Conservation (phyloP, 78 protist species). For the Chrysochromulina tobinii region DNA sequence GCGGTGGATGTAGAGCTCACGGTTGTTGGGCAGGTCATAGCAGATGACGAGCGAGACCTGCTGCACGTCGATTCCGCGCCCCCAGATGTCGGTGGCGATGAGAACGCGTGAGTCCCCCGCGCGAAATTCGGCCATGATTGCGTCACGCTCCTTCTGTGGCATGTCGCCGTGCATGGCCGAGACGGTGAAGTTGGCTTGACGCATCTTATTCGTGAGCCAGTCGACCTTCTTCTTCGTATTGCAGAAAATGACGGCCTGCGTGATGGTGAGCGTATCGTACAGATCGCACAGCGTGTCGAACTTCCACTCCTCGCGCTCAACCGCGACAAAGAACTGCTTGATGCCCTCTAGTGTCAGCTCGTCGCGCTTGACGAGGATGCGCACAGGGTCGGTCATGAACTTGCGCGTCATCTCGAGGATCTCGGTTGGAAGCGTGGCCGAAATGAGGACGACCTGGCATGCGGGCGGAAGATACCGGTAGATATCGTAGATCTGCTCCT, state of each 20-base stretch:
- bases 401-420: conserved; percentile 86
- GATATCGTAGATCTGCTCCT: conserved; percentile 63
- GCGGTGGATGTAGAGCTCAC: conserved; percentile 98
- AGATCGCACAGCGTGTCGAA: conserved; percentile 99
- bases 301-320: conserved; percentile 98
- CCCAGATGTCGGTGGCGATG: conserved; percentile 94
- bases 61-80: conserved; percentile 88
- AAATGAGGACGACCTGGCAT: conserved; percentile 59
- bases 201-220: conserved; percentile 86
- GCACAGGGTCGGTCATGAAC: conserved; percentile 87
- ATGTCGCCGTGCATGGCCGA: conserved; percentile 95
- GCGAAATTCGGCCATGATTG: conserved; percentile 85
- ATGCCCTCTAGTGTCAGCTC: conserved; percentile 97
- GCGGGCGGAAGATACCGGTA: conserved; percentile 68
- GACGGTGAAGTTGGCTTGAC: conserved; percentile 89
- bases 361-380: conserved; percentile 98
- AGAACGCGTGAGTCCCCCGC: conserved; percentile 88
- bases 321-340: conserved; percentile 87
- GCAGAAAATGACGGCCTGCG: conserved; percentile 97
- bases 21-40: conserved; percentile 96
- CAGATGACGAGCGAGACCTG: conserved; percentile 87
- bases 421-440: conserved; percentile 73
- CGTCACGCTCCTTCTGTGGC: conserved; percentile 88
- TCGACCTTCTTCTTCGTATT: conserved; percentile 92
- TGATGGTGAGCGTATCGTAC: conserved; percentile 95